phyloP scores from a whole-genome alignment of 2,329 filamentous ascomycete genomes.

The Rutstroemia sp. region DNA sequence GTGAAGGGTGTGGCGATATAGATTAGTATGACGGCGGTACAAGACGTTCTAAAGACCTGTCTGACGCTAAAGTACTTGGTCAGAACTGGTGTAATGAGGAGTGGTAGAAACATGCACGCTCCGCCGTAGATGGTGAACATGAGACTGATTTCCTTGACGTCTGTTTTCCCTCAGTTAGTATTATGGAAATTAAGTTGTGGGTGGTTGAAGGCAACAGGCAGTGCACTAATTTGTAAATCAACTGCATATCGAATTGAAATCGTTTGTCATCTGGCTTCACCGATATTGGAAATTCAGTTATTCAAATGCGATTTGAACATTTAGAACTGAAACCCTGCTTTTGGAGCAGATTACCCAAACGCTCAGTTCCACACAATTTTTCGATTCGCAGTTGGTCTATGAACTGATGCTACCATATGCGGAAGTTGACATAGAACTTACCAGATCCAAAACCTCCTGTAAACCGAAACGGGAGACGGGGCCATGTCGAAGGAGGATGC shows the following conservation, averaged over 20 bases:
- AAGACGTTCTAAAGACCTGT: background rate
- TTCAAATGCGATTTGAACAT: too few relatives aligned
- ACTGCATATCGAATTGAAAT: too few relatives aligned
- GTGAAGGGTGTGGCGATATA: conserved; percentile 1
- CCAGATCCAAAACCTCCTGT: background rate
- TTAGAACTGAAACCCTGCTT: too few relatives aligned
- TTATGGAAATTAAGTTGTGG: background rate
- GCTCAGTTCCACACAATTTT: too few relatives aligned
- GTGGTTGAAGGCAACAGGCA: too few relatives aligned
- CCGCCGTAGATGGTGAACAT: conserved; percentile 3
- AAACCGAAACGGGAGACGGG: background rate
- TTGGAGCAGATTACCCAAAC: too few relatives aligned
- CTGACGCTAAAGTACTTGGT: background rate
- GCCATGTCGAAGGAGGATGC: background rate
- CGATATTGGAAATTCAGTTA: too few relatives aligned
- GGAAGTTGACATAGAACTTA: background rate
- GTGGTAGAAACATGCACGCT: background rate
- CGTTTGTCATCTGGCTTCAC: too few relatives aligned
- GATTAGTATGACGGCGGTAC: background rate
- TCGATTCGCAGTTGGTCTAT: too few relatives aligned
- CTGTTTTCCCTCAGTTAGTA: background rate
- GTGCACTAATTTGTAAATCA: too few relatives aligned
- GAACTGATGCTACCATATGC: too few relatives aligned
- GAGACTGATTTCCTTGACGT: background rate
- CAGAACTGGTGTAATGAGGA: background rate